phyloP scores from a whole-genome alignment of 2,329 filamentous ascomycete species.

The Triangularia setosa region DNA sequence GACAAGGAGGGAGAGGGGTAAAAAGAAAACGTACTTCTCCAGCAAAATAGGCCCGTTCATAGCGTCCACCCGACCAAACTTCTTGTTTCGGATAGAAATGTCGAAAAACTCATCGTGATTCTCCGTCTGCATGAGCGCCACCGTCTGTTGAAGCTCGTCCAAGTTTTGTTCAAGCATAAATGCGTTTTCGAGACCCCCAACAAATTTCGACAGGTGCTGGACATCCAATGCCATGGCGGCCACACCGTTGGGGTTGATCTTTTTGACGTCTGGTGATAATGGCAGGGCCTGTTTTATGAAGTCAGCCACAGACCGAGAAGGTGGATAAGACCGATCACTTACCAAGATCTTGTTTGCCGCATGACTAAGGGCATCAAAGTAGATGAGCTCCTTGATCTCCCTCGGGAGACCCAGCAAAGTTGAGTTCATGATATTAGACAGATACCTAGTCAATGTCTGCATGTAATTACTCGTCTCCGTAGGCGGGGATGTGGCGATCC shows the following conservation, averaged over 20 bases:
- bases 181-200: constrained; percentile 76
- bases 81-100: constrained; percentile 81
- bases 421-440: constrained; percentile 94
- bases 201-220: constrained; percentile 77
- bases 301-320: constrained; percentile 8
- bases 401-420: constrained; percentile 89
- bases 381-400: constrained; percentile 95
- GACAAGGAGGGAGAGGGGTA: background rate
- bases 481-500: constrained; percentile 59
- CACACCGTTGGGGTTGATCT: constrained; percentile 85
- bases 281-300: constrained; percentile 60
- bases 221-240: constrained; percentile 78
- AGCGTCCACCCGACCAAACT: constrained; percentile 89
- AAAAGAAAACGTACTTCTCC: constrained; percentile 67
- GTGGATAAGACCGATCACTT: constrained; percentile 26
- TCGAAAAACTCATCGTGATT: constrained; percentile 98
- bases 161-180: constrained; percentile 85
- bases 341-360: constrained; percentile 82
- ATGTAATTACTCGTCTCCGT: constrained; percentile 87
- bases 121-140: constrained; percentile 79
- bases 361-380: constrained; percentile 92
- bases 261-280: constrained; percentile 71
- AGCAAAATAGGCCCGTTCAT: constrained; percentile 82
- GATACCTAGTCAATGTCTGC: constrained; percentile 86
- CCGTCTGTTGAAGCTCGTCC: constrained; percentile 90